These are phyloP conservation scores for Coniferiporia weirii DNA, from an alignment of 1,284 basidiomycete species.

Conservation along the genomic window DNA sequence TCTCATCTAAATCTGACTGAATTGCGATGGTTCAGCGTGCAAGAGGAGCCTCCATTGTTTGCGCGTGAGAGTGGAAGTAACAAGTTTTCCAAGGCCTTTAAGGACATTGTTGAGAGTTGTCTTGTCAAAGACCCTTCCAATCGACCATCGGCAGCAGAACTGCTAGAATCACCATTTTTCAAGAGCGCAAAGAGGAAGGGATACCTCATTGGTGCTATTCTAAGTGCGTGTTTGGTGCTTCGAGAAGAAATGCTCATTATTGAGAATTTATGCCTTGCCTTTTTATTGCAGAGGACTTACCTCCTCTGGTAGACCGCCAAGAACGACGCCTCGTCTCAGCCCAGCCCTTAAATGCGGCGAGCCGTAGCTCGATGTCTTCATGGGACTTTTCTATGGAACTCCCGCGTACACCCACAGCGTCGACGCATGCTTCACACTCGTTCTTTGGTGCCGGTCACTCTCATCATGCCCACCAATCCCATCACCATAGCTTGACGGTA, in stretches of 20 bases:
- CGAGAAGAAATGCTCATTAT: neutral
- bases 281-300: conserved; percentile 45
- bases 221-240: conserved; percentile 41
- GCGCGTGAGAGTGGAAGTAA: conserved; percentile 67
- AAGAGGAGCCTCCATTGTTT: conserved; percentile 68
- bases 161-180: conserved; percentile 81
- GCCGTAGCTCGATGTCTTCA: conserved; percentile 12
- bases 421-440: neutral
- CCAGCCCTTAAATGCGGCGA: neutral
- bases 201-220: conserved; percentile 68
- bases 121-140: conserved; percentile 76
- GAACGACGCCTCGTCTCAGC: conserved; percentile 41
- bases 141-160: conserved; percentile 73
- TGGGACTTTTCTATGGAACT: conserved; percentile 14
- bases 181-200: conserved; percentile 68
- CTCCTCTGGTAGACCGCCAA: conserved; percentile 65
- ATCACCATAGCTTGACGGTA: neutral
- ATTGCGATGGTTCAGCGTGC: conserved; percentile 41
- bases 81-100: conserved; percentile 78
- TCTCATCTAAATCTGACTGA: conserved; percentile 14
- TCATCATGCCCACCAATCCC: neutral
- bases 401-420: conserved; percentile 3
- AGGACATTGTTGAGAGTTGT: conserved; percentile 78
- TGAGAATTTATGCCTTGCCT: neutral
- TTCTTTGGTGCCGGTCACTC: conserved; percentile 1